Evolutionary conservation across 345 rosid species (phyloP).

Genomic region (Crucihimalaya himalaica): DNA sequence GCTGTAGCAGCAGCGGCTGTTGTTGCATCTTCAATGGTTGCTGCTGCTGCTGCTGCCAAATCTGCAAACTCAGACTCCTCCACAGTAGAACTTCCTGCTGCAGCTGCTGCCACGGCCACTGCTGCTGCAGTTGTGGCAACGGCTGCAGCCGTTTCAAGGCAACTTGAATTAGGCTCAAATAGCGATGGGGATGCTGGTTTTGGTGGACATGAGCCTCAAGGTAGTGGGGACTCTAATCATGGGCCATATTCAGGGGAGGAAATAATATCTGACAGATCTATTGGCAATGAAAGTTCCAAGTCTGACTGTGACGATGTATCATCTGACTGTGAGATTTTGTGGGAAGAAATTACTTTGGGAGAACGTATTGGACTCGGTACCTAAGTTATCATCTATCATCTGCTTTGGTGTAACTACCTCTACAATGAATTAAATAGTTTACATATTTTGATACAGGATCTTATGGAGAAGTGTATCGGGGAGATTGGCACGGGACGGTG

Average conservation of each 20-base stretch:
- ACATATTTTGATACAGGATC: constrained; percentile 67
- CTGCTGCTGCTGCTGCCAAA: constrained; percentile 78
- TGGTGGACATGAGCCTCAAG: constrained; percentile 43
- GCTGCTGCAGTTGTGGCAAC: constrained; percentile 94
- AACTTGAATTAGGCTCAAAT: constrained; percentile 53
- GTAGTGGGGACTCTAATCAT: constrained; percentile 38
- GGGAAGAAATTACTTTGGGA: constrained; percentile 90
- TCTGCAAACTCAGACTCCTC: constrained; percentile 53
- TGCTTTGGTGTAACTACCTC: constrained; percentile 31
- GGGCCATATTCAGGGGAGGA: constrained; percentile 59
- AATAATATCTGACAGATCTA: constrained; percentile 64
- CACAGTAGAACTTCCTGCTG: constrained; percentile 68
- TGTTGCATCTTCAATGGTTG: constrained; percentile 97
- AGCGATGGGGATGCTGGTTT: constrained; percentile 59
- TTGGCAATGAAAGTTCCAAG: constrained; percentile 57
- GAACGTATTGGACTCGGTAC: constrained; percentile 99
- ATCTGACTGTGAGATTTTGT: constrained; percentile 84
- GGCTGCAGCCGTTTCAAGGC: constrained; percentile 73
- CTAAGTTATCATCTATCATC: constrained; percentile 28
- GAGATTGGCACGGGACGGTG: constrained; percentile 98
- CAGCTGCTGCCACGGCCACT: constrained; percentile 96
- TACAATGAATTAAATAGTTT: constrained; percentile 18
- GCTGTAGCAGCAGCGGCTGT: constrained; percentile 90
- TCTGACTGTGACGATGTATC: constrained; percentile 76
- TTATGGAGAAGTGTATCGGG: constrained; percentile 97